Evolutionary conservation across 768 basidiomycete genomes (phyloP), one percentile per base, ranked within the genome.

Genomic region (Leccinellum rugosiceps): DNA sequence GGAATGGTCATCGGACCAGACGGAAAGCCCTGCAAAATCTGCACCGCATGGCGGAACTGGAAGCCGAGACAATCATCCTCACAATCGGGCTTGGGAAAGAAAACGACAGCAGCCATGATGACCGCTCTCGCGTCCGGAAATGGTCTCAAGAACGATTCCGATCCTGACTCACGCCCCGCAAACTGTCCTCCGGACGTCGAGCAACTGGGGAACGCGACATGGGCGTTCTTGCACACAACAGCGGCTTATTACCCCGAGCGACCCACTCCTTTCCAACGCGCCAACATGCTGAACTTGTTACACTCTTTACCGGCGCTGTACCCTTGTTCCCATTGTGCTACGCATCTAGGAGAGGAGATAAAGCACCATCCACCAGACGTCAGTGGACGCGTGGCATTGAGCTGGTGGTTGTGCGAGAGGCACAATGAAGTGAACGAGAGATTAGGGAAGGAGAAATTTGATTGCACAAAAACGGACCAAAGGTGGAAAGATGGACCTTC

Each of bases 171-270:
- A 17, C 84, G 80, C 21, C 82, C 83, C 2, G 74, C 77, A 5
- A 78, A 90, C 55, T 98, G 96, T 68, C 96, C 96, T 13, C 87
- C 94, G 0, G 95, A 98, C 72, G 87, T 87, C 46, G 92, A 94
- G 68, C 80, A 85, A 57, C 86, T 98, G 50, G 96, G 96, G 2
- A 85, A 86, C 50, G 89, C 95, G 46, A 96, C 96, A 2, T 98
- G 96, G 96, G 88, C 94, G 15, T 98, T 98, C 81, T 79, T 98
- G 31, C 96, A 98, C 68, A 87, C 94, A 9, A 88, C 96, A 6
- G 95, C 94, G 0, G 93, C 96, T 21, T 97, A 98, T 74, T 98
- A 94, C 74, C 94, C 96, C 26, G 84, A 87, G n/a, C 74, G 76
- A 15, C 92, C 96, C 1, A 83, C 87, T 0, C 78, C 85, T 1